Evolutionary conservation across 1,139 yeast species (phyloP).

Genomic region (Protomyces inundatus): DNA sequence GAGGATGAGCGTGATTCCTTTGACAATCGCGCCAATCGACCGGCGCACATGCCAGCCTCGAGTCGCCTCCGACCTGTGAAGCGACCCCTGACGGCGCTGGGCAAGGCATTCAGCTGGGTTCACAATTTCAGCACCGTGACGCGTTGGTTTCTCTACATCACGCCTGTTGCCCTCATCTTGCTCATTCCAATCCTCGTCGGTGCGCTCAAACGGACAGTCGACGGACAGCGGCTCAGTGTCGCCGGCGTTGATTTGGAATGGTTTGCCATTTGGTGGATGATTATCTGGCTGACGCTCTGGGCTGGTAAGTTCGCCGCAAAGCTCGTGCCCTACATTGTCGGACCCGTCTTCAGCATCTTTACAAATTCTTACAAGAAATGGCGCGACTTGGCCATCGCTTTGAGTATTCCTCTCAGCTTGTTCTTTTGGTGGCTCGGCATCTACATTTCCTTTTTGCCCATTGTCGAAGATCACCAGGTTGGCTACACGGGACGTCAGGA

Average conservation of each 20-base stretch:
- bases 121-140: constrained; percentile 23
- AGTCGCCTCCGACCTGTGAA: constrained; percentile 17
- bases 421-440: constrained; percentile 27
- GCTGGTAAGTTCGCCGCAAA: constrained; percentile 27
- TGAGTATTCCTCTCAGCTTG: constrained; percentile 24
- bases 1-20: constrained; percentile 14
- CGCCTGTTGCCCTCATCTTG: constrained; percentile 25
- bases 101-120: constrained; percentile 24
- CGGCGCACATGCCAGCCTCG: constrained; percentile 19
- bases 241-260: constrained; percentile 28
- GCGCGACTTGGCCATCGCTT: constrained; percentile 24
- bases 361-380: constrained; percentile 27
- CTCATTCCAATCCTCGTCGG: constrained; percentile 27
- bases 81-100: constrained; percentile 24
- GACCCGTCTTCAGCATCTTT: constrained; percentile 18
- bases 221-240: constrained; percentile 5
- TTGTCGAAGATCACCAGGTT: constrained; percentile 21
- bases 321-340: constrained; percentile 24
- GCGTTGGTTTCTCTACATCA: constrained; percentile 26
- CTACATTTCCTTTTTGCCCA: constrained; percentile 26
- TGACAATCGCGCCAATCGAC: constrained; percentile 11
- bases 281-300: constrained; percentile 28
- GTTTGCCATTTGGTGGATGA: constrained; percentile 29
- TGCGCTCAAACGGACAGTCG: constrained; percentile 1
- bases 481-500: constrained; percentile 32